Percentiles rank a stretch among this genome's conserved stretches.
phyloP scores from a whole-genome alignment of 805 yeast genomes.

The Millerozyma acaciae region DNA sequence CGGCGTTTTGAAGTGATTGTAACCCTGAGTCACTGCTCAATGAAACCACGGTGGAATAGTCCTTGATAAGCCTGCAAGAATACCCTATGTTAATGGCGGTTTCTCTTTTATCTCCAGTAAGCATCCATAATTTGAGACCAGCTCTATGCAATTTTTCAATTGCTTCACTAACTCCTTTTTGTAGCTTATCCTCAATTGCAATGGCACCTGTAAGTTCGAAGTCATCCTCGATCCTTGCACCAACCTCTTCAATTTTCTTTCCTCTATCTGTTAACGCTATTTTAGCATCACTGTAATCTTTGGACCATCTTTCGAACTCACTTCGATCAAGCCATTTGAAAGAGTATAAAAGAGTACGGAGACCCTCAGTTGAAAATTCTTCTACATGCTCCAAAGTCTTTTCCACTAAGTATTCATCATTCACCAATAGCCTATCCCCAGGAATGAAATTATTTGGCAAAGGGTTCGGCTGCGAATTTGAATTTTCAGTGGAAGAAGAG shows the following conservation, averaged over 20 bases:
- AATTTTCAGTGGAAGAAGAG: constrained; percentile 8
- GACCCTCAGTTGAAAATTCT: constrained; percentile 91
- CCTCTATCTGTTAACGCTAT: constrained; percentile 69
- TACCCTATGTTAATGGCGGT: constrained; percentile 97
- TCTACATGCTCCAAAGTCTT: constrained; percentile 87
- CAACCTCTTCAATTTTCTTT: constrained; percentile 62
- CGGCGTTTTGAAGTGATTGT: constrained; percentile 61
- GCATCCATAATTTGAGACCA: constrained; percentile 95
- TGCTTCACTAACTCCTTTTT: constrained; percentile 94
- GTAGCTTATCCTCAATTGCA: constrained; percentile 95
- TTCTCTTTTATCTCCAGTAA: constrained; percentile 96
- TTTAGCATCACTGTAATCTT: constrained; percentile 68
- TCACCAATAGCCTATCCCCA: constrained; percentile 54
- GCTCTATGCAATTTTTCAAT: constrained; percentile 90
- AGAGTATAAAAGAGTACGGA: constrained; percentile 83
- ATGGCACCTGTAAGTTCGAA: constrained; percentile 83
- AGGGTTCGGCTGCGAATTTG: background rate
- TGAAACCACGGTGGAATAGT: constrained; percentile 84
- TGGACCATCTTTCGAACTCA: constrained; percentile 65
- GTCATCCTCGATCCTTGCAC: constrained; percentile 66
- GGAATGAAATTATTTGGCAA: constrained; percentile 16
- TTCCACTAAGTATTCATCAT: constrained; percentile 77
- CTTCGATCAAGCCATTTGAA: constrained; percentile 62
- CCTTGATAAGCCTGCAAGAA: constrained; percentile 89
- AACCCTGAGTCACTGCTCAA: constrained; percentile 44